These are phyloP conservation scores for Marsdenia floribunda DNA, from an alignment of 257 asterid genomes.

Conservation along the genomic window DNA sequence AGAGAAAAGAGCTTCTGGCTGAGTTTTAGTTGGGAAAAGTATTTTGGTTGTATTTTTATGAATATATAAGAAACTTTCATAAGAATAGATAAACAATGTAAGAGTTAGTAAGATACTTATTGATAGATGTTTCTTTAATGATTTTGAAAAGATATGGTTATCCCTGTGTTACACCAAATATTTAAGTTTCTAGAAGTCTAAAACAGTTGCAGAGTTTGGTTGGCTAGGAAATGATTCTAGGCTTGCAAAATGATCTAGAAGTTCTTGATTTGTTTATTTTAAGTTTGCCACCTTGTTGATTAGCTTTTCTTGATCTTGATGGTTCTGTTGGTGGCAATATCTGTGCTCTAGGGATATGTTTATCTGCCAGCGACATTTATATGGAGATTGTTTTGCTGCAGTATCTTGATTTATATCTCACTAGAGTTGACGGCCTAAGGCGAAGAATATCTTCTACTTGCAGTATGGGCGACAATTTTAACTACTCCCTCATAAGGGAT, in stretches of 20 bases:
- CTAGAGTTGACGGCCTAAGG: slow-evolving; percentile 91
- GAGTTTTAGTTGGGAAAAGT: neutral
- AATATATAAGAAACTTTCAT: neutral
- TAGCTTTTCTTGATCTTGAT: neutral
- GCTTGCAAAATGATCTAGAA: neutral
- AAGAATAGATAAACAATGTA: neutral
- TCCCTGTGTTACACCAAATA: neutral
- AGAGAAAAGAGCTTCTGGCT: neutral
- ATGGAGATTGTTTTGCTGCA: slow-evolving; percentile 37
- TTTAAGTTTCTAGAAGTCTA: neutral
- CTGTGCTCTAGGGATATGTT: neutral
- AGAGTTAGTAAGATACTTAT: neutral
- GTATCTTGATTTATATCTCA: slow-evolving; percentile 84
- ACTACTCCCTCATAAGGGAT: slow-evolving; percentile 54
- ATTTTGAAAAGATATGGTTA: neutral
- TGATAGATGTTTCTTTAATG: neutral
- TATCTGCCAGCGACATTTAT: neutral
- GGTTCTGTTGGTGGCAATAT: neutral
- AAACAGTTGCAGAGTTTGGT: neutral
- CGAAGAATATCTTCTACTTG: slow-evolving; percentile 58
- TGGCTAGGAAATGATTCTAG: neutral
- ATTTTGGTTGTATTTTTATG: neutral
- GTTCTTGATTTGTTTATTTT: neutral
- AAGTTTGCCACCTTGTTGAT: neutral
- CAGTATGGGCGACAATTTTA: slow-evolving; percentile 38